Conservation (phyloP, 2,329 filamentous ascomycete genomes). For the Aspergillus sp. region DNA sequence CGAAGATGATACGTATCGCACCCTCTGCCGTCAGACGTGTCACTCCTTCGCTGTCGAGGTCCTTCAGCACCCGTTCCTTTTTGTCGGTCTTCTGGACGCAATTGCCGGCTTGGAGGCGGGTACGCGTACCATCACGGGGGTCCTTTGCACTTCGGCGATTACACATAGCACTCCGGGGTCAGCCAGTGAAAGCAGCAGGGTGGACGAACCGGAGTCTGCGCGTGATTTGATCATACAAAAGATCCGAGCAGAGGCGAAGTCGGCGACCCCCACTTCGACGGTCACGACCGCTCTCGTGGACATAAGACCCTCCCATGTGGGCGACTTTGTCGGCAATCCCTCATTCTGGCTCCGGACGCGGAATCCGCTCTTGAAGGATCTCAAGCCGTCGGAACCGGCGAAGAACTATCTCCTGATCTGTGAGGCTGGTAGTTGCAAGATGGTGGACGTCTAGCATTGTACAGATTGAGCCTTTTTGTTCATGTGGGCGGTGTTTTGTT, state of each 20-base stretch:
- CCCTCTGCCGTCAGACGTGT: constrained; percentile 69
- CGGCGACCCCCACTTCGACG: constrained; percentile 30
- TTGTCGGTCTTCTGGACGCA: constrained; percentile 72
- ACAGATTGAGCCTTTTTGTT: neutral
- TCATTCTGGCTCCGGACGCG: constrained; percentile 39
- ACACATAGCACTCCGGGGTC: constrained; percentile 6
- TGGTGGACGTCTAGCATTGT: constrained; percentile 29
- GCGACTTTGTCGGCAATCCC: constrained; percentile 31
- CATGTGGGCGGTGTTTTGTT: neutral
- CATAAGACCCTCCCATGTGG: constrained; percentile 31
- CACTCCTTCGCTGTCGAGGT: constrained; percentile 88
- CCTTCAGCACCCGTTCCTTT: constrained; percentile 89
- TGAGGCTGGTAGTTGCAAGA: constrained; percentile 35
- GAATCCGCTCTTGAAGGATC: constrained; percentile 36
- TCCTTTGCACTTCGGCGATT: constrained; percentile 41
- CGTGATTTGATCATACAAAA: constrained; percentile 29
- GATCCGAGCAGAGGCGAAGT: constrained; percentile 33
- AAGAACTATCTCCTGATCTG: constrained; percentile 41
- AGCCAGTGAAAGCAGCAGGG: constrained; percentile 15
- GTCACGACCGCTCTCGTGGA: constrained; percentile 36
- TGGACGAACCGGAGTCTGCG: constrained; percentile 23
- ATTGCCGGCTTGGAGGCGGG: constrained; percentile 75
- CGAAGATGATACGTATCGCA: constrained; percentile 61
- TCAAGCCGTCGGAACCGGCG: constrained; percentile 29
- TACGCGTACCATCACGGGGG: constrained; percentile 57